Percentiles rank a stretch among this genome's conserved stretches.
phyloP scores from a whole-genome alignment of 2,329 filamentous ascomycete species.

The Waltergamsia citrina region DNA sequence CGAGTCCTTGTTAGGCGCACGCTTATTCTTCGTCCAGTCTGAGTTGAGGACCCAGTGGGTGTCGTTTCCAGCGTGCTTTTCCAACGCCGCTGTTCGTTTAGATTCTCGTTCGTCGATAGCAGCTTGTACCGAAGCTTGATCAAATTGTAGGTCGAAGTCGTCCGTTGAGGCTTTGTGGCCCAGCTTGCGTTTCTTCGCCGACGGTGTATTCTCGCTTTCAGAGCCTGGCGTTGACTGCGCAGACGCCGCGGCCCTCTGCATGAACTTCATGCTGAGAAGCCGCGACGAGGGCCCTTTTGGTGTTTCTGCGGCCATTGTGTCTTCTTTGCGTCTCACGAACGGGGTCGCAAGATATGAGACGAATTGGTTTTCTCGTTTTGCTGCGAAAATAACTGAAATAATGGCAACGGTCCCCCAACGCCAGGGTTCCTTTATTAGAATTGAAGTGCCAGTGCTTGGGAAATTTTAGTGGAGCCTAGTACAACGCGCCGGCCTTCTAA shows the following conservation, averaged over 20 bases:
- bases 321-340: too few relatives aligned
- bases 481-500: not conserved
- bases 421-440: too few relatives aligned
- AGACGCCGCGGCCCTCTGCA: constrained; percentile 75
- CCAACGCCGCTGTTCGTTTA: constrained; percentile 51
- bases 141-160: constrained; percentile 28
- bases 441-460: not conserved
- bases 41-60: constrained; percentile 67
- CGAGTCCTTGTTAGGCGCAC: constrained; percentile 22
- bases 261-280: constrained; percentile 93
- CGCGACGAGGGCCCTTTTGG: constrained; percentile 72
- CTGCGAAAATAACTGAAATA: too few relatives aligned
- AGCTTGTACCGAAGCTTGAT: constrained; percentile 51
- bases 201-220: constrained; percentile 38
- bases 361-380: too few relatives aligned
- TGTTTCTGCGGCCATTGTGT: constrained; percentile 44
- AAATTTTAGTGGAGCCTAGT: constrained; percentile 1
- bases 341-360: too few relatives aligned
- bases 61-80: constrained; percentile 54
- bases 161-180: constrained; percentile 23
- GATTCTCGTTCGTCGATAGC: constrained; percentile 59
- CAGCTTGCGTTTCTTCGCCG: constrained; percentile 54
- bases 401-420: too few relatives aligned
- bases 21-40: constrained; percentile 11
- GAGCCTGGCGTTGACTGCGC: constrained; percentile 33